Base-by-base conservation (phyloP, 495 filamentous ascomycete species). In the Aspergillus campestris region DNA sequence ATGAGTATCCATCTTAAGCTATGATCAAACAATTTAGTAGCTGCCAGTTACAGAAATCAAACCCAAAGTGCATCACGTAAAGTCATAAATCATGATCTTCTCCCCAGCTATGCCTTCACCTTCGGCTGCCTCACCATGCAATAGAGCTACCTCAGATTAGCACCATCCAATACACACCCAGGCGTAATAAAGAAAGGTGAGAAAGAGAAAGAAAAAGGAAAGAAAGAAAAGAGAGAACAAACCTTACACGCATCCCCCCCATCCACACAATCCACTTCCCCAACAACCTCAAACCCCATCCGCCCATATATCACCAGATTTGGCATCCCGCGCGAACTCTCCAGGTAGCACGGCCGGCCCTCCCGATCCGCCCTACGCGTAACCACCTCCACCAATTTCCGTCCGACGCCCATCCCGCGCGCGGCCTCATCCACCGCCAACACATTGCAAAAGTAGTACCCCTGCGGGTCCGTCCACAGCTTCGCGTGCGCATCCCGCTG, bases 391-490 rank as follows among this genome's bases (percentile, higher is more conserved):
- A 84, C 77, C 41, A 86, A 60, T 45, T 65, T 61, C 46, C 73
- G 72, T 5, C 81, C 82, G 5, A 84, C 67, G 0, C 82, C 81
- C 57, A 64, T 73, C 2, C 76, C 75, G 49, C 82, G 78, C 47
- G 68, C 71, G 37, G 73, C 66, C 2, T 78, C 74, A 18, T 71
- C 59, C n/a, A 84, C 81, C 3, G 79, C 79, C 45, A 86, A 70
- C 40, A 84, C 79, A 56, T 83, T 86, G 48, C 81, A 78, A 49
- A 84, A 86, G 49, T 84, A 84, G 55, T 86, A 86, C 0, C 82
- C 82, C 0, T 59, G 55, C 3, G 71, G 60, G 34, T 66, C 55
- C 8, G 44, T 54, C 64, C 70, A 73, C 10, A 68, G 45, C 6
- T 47, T 39, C 0, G 62, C 55, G 33, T 72, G 61, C 4, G 72